Conservation (phyloP, 345 rosid genomes). For the Euclidium syriacum region DNA sequence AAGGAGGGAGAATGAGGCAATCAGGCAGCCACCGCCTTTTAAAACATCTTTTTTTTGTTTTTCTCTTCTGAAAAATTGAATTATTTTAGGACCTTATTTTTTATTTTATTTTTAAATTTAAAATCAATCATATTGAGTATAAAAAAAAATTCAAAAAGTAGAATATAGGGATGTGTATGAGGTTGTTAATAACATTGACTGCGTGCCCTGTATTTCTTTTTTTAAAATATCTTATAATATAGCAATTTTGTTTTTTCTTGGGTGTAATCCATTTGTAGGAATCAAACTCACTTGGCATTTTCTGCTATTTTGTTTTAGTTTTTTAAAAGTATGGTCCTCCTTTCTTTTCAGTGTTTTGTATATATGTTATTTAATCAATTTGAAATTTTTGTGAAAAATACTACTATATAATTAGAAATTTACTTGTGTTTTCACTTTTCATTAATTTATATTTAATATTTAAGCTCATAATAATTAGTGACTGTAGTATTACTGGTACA, state of each 20-base stretch:
- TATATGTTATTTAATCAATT: neutral
- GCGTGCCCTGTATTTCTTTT: conserved; percentile 8
- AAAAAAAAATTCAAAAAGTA: neutral
- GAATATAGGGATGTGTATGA: neutral
- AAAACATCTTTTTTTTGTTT: neutral
- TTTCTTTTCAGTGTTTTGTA: neutral
- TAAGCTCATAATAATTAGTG: neutral
- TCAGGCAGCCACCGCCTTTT: conserved; percentile 15
- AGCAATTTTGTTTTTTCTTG: conserved; percentile 21
- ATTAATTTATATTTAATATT: neutral
- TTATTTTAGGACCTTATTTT: conserved; percentile 10
- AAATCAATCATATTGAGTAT: neutral
- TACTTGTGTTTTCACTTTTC: neutral
- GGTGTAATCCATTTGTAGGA: conserved; percentile 25
- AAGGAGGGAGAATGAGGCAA: conserved; percentile 29
- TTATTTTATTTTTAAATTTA: too few relatives aligned
- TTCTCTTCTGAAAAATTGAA: neutral
- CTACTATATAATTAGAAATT: too few relatives aligned
- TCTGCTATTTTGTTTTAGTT: neutral
- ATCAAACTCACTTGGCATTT: conserved; percentile 25
- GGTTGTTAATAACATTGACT: conserved; percentile 2
- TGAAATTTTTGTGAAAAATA: neutral
- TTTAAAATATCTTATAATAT: neutral
- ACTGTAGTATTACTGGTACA: conserved; percentile 11
- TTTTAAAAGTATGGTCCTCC: conserved; percentile 23